Percentiles rank a stretch among this genome's conserved stretches.
Conservation (phyloP, 331 rosid genomes). For the Arachis monticola region DNA sequence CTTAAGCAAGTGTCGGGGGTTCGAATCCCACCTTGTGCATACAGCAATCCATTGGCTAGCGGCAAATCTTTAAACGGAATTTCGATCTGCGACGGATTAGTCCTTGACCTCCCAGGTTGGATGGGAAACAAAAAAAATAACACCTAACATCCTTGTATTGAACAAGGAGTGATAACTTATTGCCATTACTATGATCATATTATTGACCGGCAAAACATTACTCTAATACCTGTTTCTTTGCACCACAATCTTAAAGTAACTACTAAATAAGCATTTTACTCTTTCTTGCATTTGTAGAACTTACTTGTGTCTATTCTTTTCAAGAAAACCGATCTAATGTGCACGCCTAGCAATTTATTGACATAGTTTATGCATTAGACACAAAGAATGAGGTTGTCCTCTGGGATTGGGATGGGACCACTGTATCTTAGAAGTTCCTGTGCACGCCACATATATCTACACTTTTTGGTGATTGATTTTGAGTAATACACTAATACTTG, state of each 20-base stretch:
- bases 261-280: conserved; percentile 12
- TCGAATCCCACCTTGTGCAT: too few relatives aligned
- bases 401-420: neutral
- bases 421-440: neutral
- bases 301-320: conserved; percentile 25
- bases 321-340: neutral
- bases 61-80: too few relatives aligned
- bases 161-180: neutral
- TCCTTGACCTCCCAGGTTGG: too few relatives aligned
- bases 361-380: neutral
- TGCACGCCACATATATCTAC: neutral
- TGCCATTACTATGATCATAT: neutral
- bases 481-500: too few relatives aligned
- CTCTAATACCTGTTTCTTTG: neutral
- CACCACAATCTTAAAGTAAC: neutral
- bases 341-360: neutral
- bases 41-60: too few relatives aligned
- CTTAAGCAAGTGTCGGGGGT: too few relatives aligned
- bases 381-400: neutral
- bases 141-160: conserved; percentile 10
- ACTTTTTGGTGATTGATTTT: neutral
- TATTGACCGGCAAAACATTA: neutral
- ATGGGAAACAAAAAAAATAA: neutral
- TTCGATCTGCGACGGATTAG: too few relatives aligned
- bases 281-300: neutral